Conservation (phyloP, 139 green algal species). For the Zygnema cylindricum region DNA sequence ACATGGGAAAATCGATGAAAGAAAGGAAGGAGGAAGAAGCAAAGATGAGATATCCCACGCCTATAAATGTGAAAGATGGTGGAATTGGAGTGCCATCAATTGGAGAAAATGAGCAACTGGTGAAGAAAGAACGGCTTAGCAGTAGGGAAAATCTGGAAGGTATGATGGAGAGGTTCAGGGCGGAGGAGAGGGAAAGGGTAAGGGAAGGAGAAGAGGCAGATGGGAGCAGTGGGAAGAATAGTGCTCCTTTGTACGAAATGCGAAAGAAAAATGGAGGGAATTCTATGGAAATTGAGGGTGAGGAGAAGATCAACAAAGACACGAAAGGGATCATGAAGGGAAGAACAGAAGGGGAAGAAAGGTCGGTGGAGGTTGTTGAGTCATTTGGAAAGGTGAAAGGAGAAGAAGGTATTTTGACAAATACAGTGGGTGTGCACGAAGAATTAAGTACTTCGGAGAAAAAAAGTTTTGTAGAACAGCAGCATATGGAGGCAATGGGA, state of each 20-base stretch:
- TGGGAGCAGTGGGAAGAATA: not conserved
- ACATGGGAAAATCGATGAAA: not conserved
- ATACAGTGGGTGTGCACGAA: too few relatives aligned
- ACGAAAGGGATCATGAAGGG: not conserved
- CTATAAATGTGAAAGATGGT: not conserved
- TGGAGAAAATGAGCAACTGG: not conserved
- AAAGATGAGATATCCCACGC: not conserved
- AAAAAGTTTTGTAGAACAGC: too few relatives aligned
- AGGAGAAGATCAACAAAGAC: not conserved
- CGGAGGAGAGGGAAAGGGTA: not conserved
- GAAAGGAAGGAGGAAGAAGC: not conserved
- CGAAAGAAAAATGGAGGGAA: too few relatives aligned
- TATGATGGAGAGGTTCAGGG: not conserved
- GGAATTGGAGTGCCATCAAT: not conserved
- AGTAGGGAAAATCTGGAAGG: not conserved
- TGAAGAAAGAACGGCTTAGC: not conserved
- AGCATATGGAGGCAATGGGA: too few relatives aligned
- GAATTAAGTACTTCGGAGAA: too few relatives aligned
- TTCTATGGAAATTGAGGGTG: not conserved
- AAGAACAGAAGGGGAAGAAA: not conserved
- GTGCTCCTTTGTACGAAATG: not conserved
- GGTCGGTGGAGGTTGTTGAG: too few relatives aligned
- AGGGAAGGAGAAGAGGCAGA: not conserved
- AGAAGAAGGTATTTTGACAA: too few relatives aligned
- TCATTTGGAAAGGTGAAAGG: too few relatives aligned